Percentiles rank a stretch among this genome's conserved stretches.
These are phyloP conservation scores for Fusarium tjaetaba DNA, from an alignment of 2,329 filamentous ascomycete species.

Conservation along the genomic window DNA sequence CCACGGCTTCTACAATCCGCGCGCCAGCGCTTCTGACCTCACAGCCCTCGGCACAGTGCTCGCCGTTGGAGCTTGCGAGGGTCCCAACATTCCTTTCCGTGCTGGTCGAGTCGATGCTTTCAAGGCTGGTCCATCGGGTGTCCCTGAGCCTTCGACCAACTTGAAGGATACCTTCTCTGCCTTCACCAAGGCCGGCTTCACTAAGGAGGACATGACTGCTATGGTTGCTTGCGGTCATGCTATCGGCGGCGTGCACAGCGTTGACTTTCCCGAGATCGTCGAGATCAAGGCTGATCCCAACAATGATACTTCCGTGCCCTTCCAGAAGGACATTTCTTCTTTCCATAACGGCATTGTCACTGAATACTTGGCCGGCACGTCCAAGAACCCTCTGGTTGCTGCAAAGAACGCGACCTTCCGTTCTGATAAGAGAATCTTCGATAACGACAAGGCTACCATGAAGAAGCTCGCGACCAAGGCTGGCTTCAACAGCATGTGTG, in stretches of 20 bases:
- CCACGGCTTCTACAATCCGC: conserved; percentile 4
- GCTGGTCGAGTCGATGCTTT: conserved; percentile 46
- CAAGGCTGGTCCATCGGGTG: conserved; percentile 43
- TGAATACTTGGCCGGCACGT: conserved; percentile 55
- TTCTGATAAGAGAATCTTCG: conserved; percentile 57
- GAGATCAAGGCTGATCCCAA: background rate
- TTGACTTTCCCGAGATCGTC: conserved; percentile 54
- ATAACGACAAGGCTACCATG: conserved; percentile 57
- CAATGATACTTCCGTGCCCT: conserved; percentile 45
- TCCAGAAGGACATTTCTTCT: conserved; percentile 50
- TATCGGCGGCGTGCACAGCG: conserved; percentile 56
- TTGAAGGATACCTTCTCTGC: conserved; percentile 39
- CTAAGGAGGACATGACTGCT: conserved; percentile 49
- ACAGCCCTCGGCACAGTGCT: conserved; percentile 46
- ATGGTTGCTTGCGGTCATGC: conserved; percentile 51
- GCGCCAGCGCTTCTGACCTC: conserved; percentile 42
- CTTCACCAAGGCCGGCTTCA: conserved; percentile 48
- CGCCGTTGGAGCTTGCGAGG: conserved; percentile 54
- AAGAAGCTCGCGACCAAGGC: conserved; percentile 46
- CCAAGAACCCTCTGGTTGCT: conserved; percentile 55
- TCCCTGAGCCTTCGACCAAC: conserved; percentile 46
- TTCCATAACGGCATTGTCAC: conserved; percentile 58
- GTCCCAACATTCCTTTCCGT: conserved; percentile 43
- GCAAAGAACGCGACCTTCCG: conserved; percentile 50
- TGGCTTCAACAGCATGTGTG: conserved; percentile 50